Evolutionary conservation across 116 monocot species (phyloP).

Genomic region (Dioscorea cayenensis): DNA sequence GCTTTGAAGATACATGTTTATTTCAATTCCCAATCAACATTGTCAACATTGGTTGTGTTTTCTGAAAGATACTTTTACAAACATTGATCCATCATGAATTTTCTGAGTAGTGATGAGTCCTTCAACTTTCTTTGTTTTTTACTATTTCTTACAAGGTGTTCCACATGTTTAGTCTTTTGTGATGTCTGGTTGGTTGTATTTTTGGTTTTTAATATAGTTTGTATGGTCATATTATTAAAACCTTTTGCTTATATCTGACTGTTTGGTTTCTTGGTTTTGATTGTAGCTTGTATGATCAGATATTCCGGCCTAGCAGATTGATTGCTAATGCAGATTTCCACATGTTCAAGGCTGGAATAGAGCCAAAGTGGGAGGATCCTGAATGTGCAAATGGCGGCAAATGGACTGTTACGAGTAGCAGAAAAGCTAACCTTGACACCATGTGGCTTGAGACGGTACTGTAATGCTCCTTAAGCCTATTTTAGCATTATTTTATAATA

Average conservation of each 20-base stretch:
- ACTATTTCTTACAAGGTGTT: too few species aligned
- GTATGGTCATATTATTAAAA: too few species aligned
- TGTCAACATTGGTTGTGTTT: too few species aligned
- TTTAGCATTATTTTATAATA: too few species aligned
- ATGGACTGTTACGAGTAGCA: constrained; percentile 65
- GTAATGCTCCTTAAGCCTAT: neutral
- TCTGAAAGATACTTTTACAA: too few species aligned
- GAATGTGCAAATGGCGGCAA: constrained; percentile 94
- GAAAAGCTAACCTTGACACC: constrained; percentile 69
- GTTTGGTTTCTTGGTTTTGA: constrained; percentile 6
- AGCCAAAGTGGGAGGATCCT: constrained; percentile 98
- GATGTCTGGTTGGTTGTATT: neutral
- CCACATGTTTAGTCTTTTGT: too few species aligned
- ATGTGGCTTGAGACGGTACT: constrained; percentile 97
- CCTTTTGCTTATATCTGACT: too few species aligned
- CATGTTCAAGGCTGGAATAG: constrained; percentile 77
- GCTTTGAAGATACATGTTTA: too few species aligned
- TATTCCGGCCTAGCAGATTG: constrained; percentile 88
- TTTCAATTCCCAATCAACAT: too few species aligned
- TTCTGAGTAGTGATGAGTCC: too few species aligned
- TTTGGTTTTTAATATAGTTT: constrained; percentile 1
- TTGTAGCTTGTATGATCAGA: constrained; percentile 90
- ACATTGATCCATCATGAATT: too few species aligned
- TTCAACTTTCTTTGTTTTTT: too few species aligned
- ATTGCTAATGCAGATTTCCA: constrained; percentile 82